phyloP scores from a whole-genome alignment of 208 protist species.

The Crithidia fasciculata region DNA sequence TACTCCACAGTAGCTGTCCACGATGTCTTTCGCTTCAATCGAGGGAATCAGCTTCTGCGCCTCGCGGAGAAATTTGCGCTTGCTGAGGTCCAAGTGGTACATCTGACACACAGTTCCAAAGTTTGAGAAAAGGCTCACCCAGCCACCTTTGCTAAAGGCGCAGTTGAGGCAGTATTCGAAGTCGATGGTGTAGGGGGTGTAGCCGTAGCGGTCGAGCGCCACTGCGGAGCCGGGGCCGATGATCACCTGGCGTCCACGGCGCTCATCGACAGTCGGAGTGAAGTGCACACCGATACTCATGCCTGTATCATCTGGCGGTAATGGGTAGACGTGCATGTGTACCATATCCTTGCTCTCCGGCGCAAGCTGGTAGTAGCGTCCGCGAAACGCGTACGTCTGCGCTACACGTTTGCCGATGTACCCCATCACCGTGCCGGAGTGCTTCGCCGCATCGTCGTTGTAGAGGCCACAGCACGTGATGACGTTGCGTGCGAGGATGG shows the following conservation, averaged over 20 bases:
- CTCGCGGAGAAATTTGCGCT: slow-evolving; percentile 61
- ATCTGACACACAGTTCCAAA: slow-evolving; percentile 54
- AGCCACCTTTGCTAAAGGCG: slow-evolving; percentile 74
- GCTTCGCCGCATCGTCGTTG: slow-evolving; percentile 67
- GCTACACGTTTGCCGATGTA: slow-evolving; percentile 31
- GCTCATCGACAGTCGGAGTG: slow-evolving; percentile 80
- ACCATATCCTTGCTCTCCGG: slow-evolving; percentile 68
- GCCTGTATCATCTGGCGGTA: slow-evolving; percentile 58
- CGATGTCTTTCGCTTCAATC: slow-evolving; percentile 64
- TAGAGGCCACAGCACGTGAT: slow-evolving; percentile 90
- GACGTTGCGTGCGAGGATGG: slow-evolving; percentile 65
- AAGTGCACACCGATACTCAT: slow-evolving; percentile 87
- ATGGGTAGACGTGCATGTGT: slow-evolving; percentile 79
- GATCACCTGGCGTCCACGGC: slow-evolving; percentile 78
- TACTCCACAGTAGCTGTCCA: slow-evolving; percentile 79
- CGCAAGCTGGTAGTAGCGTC: slow-evolving; percentile 79
- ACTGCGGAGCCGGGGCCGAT: slow-evolving; percentile 82
- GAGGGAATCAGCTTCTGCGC: slow-evolving; percentile 77
- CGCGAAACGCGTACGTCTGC: slow-evolving; percentile 84
- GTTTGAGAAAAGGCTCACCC: slow-evolving; percentile 67
- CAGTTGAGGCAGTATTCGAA: slow-evolving; percentile 75
- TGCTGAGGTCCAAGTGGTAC: slow-evolving; percentile 72
- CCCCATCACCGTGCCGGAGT: no score
- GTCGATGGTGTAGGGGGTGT: slow-evolving; percentile 80
- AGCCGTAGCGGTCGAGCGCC: slow-evolving; percentile 80